Conservation (phyloP, 108 stramenopile genomes). For the Parietichytrium sp. region DNA sequence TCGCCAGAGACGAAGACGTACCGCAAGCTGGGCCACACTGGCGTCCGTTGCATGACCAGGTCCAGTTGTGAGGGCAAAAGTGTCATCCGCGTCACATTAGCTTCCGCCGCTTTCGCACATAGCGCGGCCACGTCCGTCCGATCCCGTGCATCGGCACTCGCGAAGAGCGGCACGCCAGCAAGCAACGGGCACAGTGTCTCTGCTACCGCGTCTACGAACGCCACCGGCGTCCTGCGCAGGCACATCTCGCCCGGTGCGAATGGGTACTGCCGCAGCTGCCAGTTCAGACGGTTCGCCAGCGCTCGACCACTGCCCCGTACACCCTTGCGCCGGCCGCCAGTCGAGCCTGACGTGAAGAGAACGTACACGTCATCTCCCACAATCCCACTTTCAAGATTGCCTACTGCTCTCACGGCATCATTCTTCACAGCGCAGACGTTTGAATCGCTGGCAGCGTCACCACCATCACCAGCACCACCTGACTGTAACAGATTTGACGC, state of each 20-base stretch:
- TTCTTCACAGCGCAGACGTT: too few species aligned
- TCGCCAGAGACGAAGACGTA: not conserved
- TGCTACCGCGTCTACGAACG: constrained; percentile 5
- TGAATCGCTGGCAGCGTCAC: too few species aligned
- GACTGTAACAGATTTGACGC: too few species aligned
- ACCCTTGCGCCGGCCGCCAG: constrained; percentile 1
- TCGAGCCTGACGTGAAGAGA: constrained; percentile 28
- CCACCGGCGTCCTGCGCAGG: not conserved
- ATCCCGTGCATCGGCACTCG: not conserved
- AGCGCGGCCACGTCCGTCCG: not conserved
- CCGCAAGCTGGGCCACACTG: not conserved
- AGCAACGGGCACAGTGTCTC: constrained; percentile 2
- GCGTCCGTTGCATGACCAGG: not conserved
- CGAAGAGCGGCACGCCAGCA: constrained; percentile 13
- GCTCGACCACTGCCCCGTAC: not conserved
- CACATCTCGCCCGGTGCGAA: not conserved
- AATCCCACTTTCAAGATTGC: not conserved
- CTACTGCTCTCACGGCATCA: not conserved
- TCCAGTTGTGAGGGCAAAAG: not conserved
- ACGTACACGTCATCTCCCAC: not conserved
- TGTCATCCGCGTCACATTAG: not conserved
- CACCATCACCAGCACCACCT: too few species aligned
- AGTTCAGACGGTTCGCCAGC: not conserved
- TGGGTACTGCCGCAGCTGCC: not conserved
- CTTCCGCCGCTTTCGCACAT: not conserved